Evolutionary conservation across 352 stramenopile genomes (phyloP), one percentile per base, ranked within the genome.

Genomic region (Ophiocytium majus): DNA sequence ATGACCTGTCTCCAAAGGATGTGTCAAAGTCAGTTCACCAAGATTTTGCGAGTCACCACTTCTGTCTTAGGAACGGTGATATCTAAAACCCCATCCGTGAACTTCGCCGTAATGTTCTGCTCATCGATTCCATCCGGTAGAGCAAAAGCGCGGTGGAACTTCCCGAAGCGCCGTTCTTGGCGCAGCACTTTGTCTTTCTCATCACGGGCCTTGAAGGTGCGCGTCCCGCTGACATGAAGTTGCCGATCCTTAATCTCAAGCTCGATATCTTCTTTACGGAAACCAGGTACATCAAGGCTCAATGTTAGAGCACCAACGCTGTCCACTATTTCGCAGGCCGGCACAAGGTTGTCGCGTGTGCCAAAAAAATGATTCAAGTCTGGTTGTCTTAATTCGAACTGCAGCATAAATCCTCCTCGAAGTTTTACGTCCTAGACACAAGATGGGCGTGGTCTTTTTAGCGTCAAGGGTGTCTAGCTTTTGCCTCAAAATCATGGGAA

Each of bases 191-290:
- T 71, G 19, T 71, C 57, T 23, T 23, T 23, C 19, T 71, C 19
- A 71, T 23, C 23, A 71, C 19, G 19, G 57, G 57, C 23, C 57
- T 71, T 71, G n/a, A n/a, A n/a, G n/a, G n/a, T n/a, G 19, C 57
- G 23, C 28, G 23, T 28, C 57, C 57, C 57, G 28, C 19, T 23
- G 57, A 71, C 57, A 71, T 23, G 23, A 23, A 71, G 57, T 23
- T 28, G 57, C 28, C 28, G 23, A 28, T 71, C 57, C 28, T 71
- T 71, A 23, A 71, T 28, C 28, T 71, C 57, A 23, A 71, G 19
- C 19, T 71, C 57, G 28, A 71, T 71, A 23, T 71, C 57, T 71
- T 71, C 57, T 71, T 71, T 71, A 23, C 28, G 23, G 57, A 71
- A 23, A 23, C 57, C 57, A 23, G 57, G 57, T 23, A 71, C 57